phyloP scores from a whole-genome alignment of 2,329 filamentous ascomycete genomes.

The Colletotrichum incanum region DNA sequence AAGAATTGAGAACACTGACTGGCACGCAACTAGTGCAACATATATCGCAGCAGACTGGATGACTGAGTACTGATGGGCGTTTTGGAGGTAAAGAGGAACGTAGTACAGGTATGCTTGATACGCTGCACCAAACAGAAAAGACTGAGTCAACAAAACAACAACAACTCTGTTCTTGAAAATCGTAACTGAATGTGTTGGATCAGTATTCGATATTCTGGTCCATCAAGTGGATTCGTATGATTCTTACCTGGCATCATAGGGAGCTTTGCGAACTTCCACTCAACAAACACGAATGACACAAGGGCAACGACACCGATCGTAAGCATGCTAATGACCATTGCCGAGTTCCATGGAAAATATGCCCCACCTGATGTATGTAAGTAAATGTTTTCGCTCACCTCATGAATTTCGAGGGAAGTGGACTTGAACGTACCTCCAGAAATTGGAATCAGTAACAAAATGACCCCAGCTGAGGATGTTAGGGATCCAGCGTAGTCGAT shows the following conservation, averaged over 20 bases:
- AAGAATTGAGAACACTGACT: conserved; percentile 61
- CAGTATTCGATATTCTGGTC: fast-evolving
- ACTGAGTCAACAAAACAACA: conserved; percentile 69
- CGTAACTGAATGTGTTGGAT: conserved; percentile 51
- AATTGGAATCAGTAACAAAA: conserved; percentile 75
- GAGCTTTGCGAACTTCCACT: conserved; percentile 48
- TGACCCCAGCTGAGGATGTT: conserved; percentile 68
- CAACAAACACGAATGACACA: conserved; percentile 46
- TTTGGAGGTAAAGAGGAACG: conserved; percentile 74
- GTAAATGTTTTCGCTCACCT: neutral
- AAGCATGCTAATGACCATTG: conserved; percentile 48
- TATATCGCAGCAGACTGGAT: conserved; percentile 66
- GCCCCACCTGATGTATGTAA: conserved; percentile 44
- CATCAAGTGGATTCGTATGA: neutral
- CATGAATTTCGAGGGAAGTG: no score
- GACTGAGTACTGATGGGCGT: conserved; percentile 57
- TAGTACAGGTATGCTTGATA: conserved; percentile 75
- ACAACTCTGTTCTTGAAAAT: conserved; percentile 71
- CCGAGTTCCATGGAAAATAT: conserved; percentile 48
- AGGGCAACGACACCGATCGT: conserved; percentile 44
- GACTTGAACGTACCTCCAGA: conserved; percentile 62
- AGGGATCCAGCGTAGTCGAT: conserved; percentile 74
- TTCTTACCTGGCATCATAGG: conserved; percentile 48
- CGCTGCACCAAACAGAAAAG: conserved; percentile 72
- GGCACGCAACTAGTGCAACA: conserved; percentile 64